Percentiles rank a stretch among this genome's conserved stretches.
These are phyloP conservation scores for Scheffersomyces amazonensis DNA, from an alignment of 805 yeast species.

Conservation along the genomic window DNA sequence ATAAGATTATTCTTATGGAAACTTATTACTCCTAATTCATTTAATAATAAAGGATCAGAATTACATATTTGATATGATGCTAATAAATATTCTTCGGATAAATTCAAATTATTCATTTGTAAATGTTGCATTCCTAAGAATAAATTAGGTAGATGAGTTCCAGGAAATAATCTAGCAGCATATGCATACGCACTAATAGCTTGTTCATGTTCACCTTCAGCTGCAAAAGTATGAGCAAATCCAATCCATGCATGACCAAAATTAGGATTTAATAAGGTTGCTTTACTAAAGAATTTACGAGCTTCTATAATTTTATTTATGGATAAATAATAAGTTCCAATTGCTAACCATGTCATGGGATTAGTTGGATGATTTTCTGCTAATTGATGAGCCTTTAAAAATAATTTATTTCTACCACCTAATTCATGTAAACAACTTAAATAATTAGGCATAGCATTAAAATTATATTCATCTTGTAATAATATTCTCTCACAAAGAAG, in stretches of 20 bases:
- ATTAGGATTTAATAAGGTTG: slow-evolving; percentile 83
- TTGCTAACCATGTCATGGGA: slow-evolving; percentile 87
- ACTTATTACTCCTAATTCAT: slow-evolving; percentile 90
- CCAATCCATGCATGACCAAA: slow-evolving; percentile 98
- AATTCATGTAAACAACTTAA: slow-evolving; percentile 82
- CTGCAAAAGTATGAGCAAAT: slow-evolving; percentile 96
- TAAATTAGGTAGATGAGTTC: slow-evolving; percentile 84
- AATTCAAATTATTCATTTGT: slow-evolving; percentile 75
- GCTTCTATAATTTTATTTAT: slow-evolving; percentile 77
- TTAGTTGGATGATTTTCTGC: slow-evolving; percentile 81
- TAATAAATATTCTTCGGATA: slow-evolving; percentile 82
- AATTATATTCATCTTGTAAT: slow-evolving; percentile 65
- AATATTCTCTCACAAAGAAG: slow-evolving; percentile 64
- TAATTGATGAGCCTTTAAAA: slow-evolving; percentile 75
- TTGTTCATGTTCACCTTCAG: slow-evolving; percentile 98
- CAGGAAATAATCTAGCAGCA: slow-evolving; percentile 87
- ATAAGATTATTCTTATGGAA: slow-evolving; percentile 69
- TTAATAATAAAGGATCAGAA: slow-evolving; percentile 80
- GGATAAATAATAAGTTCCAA: slow-evolving; percentile 84
- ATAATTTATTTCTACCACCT: slow-evolving; percentile 78
- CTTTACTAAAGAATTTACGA: slow-evolving; percentile 80
- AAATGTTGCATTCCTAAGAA: slow-evolving; percentile 96
- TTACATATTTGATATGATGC: slow-evolving; percentile 77
- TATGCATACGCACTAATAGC: slow-evolving; percentile 97
- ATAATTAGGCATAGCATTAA: slow-evolving; percentile 71